Base-by-base conservation (phyloP, 2,329 filamentous ascomycete species). In the Rutstroemia sp. region DNA sequence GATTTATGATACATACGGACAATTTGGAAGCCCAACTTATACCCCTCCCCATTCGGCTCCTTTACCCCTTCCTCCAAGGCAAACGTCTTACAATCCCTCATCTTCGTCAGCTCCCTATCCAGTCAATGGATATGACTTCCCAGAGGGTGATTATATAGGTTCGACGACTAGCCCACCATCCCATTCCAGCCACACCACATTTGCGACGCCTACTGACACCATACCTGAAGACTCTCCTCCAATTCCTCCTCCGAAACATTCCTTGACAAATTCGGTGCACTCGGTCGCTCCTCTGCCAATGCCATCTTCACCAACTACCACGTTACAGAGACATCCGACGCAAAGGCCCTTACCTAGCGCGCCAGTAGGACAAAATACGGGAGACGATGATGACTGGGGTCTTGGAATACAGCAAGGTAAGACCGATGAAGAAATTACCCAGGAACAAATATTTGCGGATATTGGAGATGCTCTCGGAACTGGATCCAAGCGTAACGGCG, bases 401-500 rank as follows among this genome's bases (percentile, higher is more conserved):
- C 16, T 55, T 37, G 61, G 54, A 39, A 52, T 55, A 34, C 59
- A 34, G 12, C 30, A 63, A 42, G 59, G 61, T 19, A 62, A 63
- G 30, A 49, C 59, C 25, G 61, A 63, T 14, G 64, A 67, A 56
- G 61, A 60, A 50, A n/a, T 65, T 23, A 62, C 64, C 18, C 69
- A 71, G 58, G 68, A 71, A 49, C 63, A 67, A 52, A 58, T 71
- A 4, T 71, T 67, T 58, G 67, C 67, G 52, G 69, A 70, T 57
- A 70, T 71, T 58, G 68, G 67, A 41, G 64, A 67, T 61, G 68
- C 65, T n/a, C 61, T 70, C n/a, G 58, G 53, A n/a, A 52, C 61
- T 47, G 59, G 16, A 18, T 42, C 61, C 48, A 59, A 61, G 52
- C 59, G 56, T 14, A 79, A 81, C 61, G 77, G 78, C 37, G 71